Evolutionary conservation across 768 basidiomycete genomes (phyloP).

Genomic region (Tulasnella sp.): DNA sequence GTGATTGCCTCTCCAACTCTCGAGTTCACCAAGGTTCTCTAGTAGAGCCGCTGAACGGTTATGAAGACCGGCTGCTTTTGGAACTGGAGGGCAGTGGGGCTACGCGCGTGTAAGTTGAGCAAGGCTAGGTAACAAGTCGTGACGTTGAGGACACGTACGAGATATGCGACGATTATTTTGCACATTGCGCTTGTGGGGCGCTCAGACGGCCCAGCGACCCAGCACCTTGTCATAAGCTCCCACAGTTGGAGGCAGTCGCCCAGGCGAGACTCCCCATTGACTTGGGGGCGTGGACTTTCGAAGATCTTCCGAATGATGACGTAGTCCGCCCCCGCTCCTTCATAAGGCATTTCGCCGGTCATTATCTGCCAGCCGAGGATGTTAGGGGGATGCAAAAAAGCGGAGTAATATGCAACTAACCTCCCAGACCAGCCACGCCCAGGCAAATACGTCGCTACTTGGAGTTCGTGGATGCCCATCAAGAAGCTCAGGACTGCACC

Average conservation of each 20-base stretch:
- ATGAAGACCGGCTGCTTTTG: not conserved
- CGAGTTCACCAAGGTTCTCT: not conserved
- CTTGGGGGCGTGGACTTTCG: not conserved
- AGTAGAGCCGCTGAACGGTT: not conserved
- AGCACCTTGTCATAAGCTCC: not conserved
- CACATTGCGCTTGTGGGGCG: not conserved
- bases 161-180: not conserved
- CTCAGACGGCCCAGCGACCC: not conserved
- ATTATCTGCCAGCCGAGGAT: not conserved
- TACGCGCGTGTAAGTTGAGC: not conserved
- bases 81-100: not conserved
- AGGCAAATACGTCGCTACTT: slow-evolving; percentile 2
- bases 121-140: not conserved
- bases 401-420: not conserved
- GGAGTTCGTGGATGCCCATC: not conserved
- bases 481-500: slow-evolving; percentile 6
- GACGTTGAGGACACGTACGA: not conserved
- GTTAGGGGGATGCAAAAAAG: too few species aligned
- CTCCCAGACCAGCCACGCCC: slow-evolving; percentile 4
- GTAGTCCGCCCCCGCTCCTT: not conserved
- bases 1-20: not conserved
- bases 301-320: not conserved
- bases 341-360: not conserved
- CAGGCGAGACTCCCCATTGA: not conserved
- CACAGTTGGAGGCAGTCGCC: not conserved